Base-by-base conservation (phyloP, 108 stramenopile species). In the Cafeteria roenbergensis region DNA sequence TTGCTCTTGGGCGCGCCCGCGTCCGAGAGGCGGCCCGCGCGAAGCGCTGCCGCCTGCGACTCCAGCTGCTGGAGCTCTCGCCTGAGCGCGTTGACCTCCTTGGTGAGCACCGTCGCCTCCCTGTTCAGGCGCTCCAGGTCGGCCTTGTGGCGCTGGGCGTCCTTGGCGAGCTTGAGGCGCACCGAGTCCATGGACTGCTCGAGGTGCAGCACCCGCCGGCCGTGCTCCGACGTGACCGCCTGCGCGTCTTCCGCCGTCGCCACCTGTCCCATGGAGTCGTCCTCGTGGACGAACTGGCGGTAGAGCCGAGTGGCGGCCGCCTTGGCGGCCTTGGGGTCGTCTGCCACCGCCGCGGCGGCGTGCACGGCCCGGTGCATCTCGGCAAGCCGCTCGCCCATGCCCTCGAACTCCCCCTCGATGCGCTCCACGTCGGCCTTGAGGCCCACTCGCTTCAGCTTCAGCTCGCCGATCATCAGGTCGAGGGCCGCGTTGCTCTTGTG, bases 381-480 rank as follows among this genome's bases (percentile, higher is more conserved):
- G 21, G 70, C 67, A 2, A 81, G 55, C 42, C 35, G 68, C 35
- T 72, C 37, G 26, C 62, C 54, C 71, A 80, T 73, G 26, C 50
- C 30, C 14, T 34, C n/a, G 3, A 78, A 35, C 59, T 80, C 81
- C 34, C 48, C 66, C n/a, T 57, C 51, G 55, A 75, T 55, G 38
- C 57, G 58, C 30, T 75, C 69, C 37, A 67, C 27, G 30, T 32
- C 30, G 30, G 22, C 24, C 55, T 73, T 35, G 54, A 76, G 42
- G 64, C 78, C 78, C 35, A 77, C 70, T 35, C 73, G 65, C 76
- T 84, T 84, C 20, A 82, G 72, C 24, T 76, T 73, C 34, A 82
- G 77, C 72, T 84, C 83, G 48, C 78, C 79, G 53, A 84, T 82
- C 81, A 82, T 84, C 34, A 84, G 75, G 54, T 80, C 75, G 4